Conservation (phyloP, 805 yeast species). For the Saccharomyces jurei region DNA sequence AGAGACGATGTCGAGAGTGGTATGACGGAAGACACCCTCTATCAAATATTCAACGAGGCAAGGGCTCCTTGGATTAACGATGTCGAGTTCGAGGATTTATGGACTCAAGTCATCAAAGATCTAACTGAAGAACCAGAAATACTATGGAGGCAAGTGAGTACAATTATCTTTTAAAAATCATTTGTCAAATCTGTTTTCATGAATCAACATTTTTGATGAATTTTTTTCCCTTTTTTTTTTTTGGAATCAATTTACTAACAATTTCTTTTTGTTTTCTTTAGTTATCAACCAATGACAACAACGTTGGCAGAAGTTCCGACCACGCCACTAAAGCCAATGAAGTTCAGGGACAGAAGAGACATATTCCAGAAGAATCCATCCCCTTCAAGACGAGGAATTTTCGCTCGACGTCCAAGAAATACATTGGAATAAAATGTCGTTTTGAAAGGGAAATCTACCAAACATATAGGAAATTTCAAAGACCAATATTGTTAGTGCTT, state of each 20-base stretch:
- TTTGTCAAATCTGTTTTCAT: background rate
- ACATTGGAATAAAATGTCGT: constrained; percentile 51
- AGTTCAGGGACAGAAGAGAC: constrained; percentile 31
- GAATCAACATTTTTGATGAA: background rate
- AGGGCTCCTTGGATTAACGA: constrained; percentile 32
- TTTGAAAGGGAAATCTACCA: constrained; percentile 44
- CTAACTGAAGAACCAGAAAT: constrained; percentile 61
- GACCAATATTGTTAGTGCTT: constrained; percentile 8
- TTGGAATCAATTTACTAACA: constrained; percentile 14
- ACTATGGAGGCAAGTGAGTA: constrained; percentile 68
- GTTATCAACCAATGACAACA: constrained; percentile 24
- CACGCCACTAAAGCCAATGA: constrained; percentile 34
- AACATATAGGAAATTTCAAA: constrained; percentile 26
- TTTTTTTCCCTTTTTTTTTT: background rate
- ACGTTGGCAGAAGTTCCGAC: constrained; percentile 34
- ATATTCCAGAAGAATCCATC: constrained; percentile 28
- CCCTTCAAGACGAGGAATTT: constrained; percentile 41
- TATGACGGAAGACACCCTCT: constrained; percentile 41
- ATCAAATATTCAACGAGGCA: constrained; percentile 39
- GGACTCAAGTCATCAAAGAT: constrained; percentile 57
- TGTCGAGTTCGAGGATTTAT: constrained; percentile 59
- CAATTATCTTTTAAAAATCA: constrained; percentile 5
- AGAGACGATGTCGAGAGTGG: constrained; percentile 44
- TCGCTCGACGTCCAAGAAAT: constrained; percentile 66
- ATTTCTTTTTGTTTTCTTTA: constrained; percentile 15